phyloP scores from a whole-genome alignment of 768 basidiomycete species.

The Tulasnella sp. region DNA sequence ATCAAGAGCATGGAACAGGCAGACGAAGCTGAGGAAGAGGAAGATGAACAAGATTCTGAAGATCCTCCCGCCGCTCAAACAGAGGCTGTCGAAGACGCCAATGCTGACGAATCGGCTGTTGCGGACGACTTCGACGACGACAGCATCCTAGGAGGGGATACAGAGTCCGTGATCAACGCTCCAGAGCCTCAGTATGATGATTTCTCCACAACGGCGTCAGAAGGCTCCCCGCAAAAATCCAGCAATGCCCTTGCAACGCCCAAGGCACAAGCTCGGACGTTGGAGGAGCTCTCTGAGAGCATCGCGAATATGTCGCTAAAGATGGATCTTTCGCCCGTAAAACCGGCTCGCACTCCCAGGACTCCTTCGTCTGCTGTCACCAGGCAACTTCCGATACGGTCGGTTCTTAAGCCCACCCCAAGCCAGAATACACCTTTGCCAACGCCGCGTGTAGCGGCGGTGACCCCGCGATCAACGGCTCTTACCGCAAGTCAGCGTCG shows the following conservation, averaged over 20 bases:
- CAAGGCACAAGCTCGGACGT: slow-evolving; percentile 1
- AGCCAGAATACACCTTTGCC: neutral
- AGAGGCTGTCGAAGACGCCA: slow-evolving; percentile 36
- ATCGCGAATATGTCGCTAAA: slow-evolving; percentile 18
- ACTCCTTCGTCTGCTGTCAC: slow-evolving; percentile 1
- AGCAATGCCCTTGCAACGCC: neutral
- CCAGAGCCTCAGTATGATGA: neutral
- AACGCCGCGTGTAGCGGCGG: neutral
- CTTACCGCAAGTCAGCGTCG: slow-evolving; percentile 44
- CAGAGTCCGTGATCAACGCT: neutral
- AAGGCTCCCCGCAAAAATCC: neutral
- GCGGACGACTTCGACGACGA: neutral
- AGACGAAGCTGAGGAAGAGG: neutral
- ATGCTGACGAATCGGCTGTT: slow-evolving; percentile 30
- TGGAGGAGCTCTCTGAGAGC: slow-evolving; percentile 16
- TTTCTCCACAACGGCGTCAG: neutral
- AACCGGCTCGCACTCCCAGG: slow-evolving; percentile 9
- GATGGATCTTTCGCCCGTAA: slow-evolving; percentile 16
- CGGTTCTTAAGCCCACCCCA: slow-evolving; percentile 24
- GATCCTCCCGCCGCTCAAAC: slow-evolving; percentile 33
- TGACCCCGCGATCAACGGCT: slow-evolving; percentile 10
- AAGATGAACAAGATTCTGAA: neutral
- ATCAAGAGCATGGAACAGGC: slow-evolving; percentile 23
- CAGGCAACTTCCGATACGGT: slow-evolving; percentile 19
- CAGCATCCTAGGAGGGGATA: slow-evolving; percentile 22